Evolutionary conservation across 495 filamentous ascomycete genomes (phyloP), one percentile per base, ranked within the genome.

Genomic region (Penicillium psychrofluorescens): DNA sequence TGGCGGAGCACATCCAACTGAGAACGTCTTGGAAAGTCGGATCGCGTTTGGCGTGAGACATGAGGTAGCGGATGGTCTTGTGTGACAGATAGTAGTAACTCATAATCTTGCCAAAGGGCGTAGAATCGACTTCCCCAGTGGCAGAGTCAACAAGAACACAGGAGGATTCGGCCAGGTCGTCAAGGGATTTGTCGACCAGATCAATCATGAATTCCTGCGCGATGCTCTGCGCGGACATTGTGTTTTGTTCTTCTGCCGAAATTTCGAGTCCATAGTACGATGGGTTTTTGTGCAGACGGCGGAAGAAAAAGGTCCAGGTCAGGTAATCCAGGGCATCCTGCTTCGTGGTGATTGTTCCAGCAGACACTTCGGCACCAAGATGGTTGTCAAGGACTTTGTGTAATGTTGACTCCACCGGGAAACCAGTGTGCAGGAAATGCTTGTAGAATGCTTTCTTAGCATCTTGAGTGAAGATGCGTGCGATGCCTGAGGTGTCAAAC

Each of bases 371-470:
- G 32, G 92, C 92, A 44, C 88, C 88, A 58, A 99, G 74, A 72
- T 99, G 92, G 71, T 99, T 95, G 63, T 96, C 92, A 4, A 97
- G 72, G 1, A 95, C 92, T 15, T 92, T 95, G 68, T 99, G 92
- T 13, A 99, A 71, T 4, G 89, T 89, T 7, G 90, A 95, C 62
- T 99, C 92, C 16, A 99, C 92, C 0, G 92, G 92, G 65, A 99
- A 99, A 4, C 92, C 92, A 9, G 94, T 97, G 57, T 99, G 92
- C 36, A 99, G 62, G 60, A 99, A 99, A 67, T 99, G 90, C 71
- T 97, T 99, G 68, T 99, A 99, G 66, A 97, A 99, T n/a, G 88
- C 87, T 64, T 99, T 99, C 72, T 97, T 99, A 9, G 90, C 70
- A 46, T 97, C 91, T 55, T 99, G 90, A 0, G 94, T 97, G 64